Base-by-base conservation (phyloP, 2,329 filamentous ascomycete genomes). In the Colletotrichum sp. region DNA sequence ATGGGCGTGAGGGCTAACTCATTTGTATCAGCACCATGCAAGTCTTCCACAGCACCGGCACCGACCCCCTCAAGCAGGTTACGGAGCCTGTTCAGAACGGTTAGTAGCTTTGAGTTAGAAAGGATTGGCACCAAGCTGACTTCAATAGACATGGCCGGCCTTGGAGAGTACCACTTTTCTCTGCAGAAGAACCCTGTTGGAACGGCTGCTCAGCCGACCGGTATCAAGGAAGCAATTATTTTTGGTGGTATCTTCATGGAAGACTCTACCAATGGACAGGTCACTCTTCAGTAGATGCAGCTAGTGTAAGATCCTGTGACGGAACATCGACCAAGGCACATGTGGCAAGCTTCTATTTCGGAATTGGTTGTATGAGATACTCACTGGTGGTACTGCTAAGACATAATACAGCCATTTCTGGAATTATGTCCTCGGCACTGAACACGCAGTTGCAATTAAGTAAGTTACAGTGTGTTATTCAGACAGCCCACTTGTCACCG, bases 151-250 rank as follows among this genome's bases (percentile, higher is more conserved):
- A 71, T 76, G 12, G 71, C 83, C 24, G 87, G 87, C 6, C 83
- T 83, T n/a, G 87, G 87, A 18, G 86, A 88, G 74, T 88, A 78
- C 78, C 87, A 89, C 79, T 81, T 88, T 18, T 87, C 87, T 44
- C 81, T 89, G 12, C 80, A 89, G 69, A 89, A 89, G 84, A 87
- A 78, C 67, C 55, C 77, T n/a, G 80, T 81, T 18, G 81, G 80
- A 64, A 65, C 82, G 49, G 83, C 83, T 6, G 82, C 80, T 62
- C 83, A 85, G 72, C 78, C 79, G 39, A 77, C 77, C 34, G 80
- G 80, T 16, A 80, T 84, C 44, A 77, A 83, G 57, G 83, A 85
- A 65, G 83, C 83, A 5, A 21, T 84, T 10, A 77, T 81, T 8
- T 85, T 81, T 71, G 83, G 81, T 8, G 84, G 83, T 8, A 79